A percentile compares a stretch with the other conserved stretches of the same genome.
phyloP scores from a whole-genome alignment of 306 rosid species.

The Pyrus betulifolia region DNA sequence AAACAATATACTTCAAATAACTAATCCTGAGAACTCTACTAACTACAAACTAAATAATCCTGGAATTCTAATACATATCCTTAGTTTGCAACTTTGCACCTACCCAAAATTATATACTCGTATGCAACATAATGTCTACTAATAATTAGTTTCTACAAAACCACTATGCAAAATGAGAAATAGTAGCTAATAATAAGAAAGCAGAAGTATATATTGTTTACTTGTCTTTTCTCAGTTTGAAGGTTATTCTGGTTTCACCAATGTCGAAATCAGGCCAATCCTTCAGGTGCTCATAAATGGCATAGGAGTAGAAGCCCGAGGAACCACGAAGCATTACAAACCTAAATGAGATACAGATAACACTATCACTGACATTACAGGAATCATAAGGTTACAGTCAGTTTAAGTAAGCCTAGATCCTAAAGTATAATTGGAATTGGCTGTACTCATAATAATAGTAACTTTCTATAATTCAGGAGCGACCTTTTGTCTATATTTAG shows the following conservation, averaged over 20 bases:
- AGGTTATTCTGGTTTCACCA: conserved; percentile 75
- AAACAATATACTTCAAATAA: background rate
- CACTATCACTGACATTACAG: conserved; percentile 4
- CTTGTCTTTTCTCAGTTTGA: conserved; percentile 84
- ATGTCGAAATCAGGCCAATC: conserved; percentile 83
- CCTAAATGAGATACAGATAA: conserved; percentile 36
- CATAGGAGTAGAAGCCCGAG: conserved; percentile 89
- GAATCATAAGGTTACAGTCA: conserved; percentile 6
- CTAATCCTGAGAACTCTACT: background rate
- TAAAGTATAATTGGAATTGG: background rate
- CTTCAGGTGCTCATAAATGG: conserved; percentile 65
- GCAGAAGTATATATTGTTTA: conserved; percentile 7
- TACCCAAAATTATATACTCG: background rate
- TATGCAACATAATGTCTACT: background rate
- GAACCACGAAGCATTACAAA: conserved; percentile 72
- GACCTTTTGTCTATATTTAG: conserved; percentile 93
- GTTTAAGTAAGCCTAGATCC: background rate
- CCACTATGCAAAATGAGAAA: background rate
- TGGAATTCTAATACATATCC: background rate
- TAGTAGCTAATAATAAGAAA: background rate
- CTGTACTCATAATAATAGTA: background rate
- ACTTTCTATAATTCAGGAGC: conserved; percentile 1
- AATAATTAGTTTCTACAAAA: background rate
- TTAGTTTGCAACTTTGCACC: background rate
- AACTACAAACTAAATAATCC: background rate